A percentile compares a stretch with the other conserved stretches of the same genome.
Evolutionary conservation across 805 yeast genomes (phyloP).

Genomic region (Wickerhamiella alocasiicola): DNA sequence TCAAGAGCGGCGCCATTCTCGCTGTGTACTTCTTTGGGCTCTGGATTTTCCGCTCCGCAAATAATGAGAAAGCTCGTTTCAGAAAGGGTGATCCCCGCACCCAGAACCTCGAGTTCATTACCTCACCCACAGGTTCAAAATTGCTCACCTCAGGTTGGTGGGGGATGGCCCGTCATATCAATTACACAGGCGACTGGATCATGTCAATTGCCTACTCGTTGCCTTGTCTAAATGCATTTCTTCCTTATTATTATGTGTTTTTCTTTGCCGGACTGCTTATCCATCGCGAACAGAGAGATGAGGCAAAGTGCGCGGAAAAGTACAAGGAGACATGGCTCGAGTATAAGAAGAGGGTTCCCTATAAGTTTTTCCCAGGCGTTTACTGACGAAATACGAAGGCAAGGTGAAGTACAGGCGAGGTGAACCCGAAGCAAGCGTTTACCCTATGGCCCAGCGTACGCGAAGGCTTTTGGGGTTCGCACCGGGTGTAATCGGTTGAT

Average conservation of each 20-base stretch:
- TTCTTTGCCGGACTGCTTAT: conserved; percentile 73
- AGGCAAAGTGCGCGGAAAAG: conserved; percentile 74
- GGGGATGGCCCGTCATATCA: conserved; percentile 84
- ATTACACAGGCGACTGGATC: conserved; percentile 91
- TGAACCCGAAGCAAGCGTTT: too few species aligned
- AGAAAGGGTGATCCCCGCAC: conserved; percentile 56
- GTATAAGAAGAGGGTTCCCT: conserved; percentile 73
- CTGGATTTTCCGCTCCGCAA: conserved; percentile 71
- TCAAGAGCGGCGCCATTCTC: conserved; percentile 32
- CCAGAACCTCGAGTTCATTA: conserved; percentile 54
- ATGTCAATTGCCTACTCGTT: conserved; percentile 87
- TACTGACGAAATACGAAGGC: too few species aligned
- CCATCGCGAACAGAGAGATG: conserved; percentile 87
- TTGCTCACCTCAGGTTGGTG: conserved; percentile 92
- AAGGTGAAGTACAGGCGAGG: too few species aligned
- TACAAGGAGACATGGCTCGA: conserved; percentile 79
- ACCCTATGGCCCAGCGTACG: too few species aligned
- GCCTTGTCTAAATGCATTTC: conserved; percentile 68
- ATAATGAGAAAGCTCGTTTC: conserved; percentile 74
- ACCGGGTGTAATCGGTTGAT: too few species aligned
- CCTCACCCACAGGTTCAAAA: conserved; percentile 65
- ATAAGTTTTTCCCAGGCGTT: conserved; percentile 77
- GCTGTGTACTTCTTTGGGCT: conserved; percentile 50
- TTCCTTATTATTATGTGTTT: conserved; percentile 76
- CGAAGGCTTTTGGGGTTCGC: too few species aligned